Evolutionary conservation across 805 yeast genomes (phyloP), one percentile per base, ranked within the genome.

Genomic region (Scheffersomyces spartinae): DNA sequence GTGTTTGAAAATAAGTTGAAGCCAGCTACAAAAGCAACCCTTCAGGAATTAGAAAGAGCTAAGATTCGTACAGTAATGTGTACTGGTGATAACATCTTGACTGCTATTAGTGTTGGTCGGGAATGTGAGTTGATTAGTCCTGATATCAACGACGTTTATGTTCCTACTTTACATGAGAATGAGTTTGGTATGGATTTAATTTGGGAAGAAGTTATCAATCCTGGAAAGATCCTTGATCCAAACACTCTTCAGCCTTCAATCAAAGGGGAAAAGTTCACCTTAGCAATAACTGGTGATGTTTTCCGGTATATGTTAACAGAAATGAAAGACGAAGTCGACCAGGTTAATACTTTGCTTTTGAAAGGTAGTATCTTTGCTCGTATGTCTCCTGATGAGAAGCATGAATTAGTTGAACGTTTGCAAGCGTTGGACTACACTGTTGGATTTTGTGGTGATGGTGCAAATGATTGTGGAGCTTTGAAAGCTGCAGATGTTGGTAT

Each of bases 371-470:
- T 91, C 4, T 91, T 76, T 56, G 97, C 99, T 0, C 65, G 99
- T 36, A 91, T 91, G 99, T 86, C 97, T 0, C 99, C 99, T 0
- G 98, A 93, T 51, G 99, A 91, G 49, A 91, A 91, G 45, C 95
- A 91, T 49, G 98, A 91, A 52, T 61, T 91, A 24, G 95, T 91
- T 18, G 86, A 81, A 41, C 83, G 79, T 45, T 55, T 91, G 9
- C 95, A 85, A 48, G 65, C 61, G 13, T 45, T 91, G 12, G 95
- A 86, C 42, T 88, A 88, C 46, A 83, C 94, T 0, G 94, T 84
- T 24, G 95, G 96, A 3, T 91, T 91, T 51, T 91, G 97, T 55
- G 99, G 99, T 18, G 99, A 91, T 55, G 99, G 99, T 36, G 99
- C 99, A 5, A 91, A 91, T 52, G 99, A 91, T 47, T 91, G 97